phyloP scores from a whole-genome alignment of 192 early-diverging fungal species.

The Coemansia sp. region DNA sequence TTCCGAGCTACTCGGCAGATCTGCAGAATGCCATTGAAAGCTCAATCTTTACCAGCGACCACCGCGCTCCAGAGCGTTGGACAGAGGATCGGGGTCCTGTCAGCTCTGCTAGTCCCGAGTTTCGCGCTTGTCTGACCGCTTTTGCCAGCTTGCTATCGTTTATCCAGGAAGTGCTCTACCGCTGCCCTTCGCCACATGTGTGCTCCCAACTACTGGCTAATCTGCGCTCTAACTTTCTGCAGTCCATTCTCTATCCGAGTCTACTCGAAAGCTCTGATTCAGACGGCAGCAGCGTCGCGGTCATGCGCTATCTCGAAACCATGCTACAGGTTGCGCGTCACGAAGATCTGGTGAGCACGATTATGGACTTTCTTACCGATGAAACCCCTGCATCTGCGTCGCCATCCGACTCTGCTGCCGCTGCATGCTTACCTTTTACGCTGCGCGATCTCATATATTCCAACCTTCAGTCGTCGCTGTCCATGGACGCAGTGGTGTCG shows the following conservation, averaged over 20 bases:
- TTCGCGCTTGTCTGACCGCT: conserved; percentile 40
- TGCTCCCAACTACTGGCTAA: conserved; percentile 60
- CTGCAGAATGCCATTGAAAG: conserved; percentile 51
- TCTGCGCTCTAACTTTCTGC: conserved; percentile 76
- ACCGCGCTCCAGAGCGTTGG: conserved; percentile 62
- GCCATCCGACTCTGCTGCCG: neutral
- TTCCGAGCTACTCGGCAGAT: conserved; percentile 49
- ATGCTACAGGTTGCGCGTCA: conserved; percentile 75
- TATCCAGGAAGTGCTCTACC: conserved; percentile 45
- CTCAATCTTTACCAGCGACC: conserved; percentile 63
- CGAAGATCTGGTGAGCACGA: conserved; percentile 68
- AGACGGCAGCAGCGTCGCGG: conserved; percentile 85
- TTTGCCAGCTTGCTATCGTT: conserved; percentile 38
- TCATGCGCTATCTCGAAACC: conserved; percentile 84
- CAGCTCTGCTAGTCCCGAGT: conserved; percentile 59
- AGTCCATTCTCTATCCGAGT: conserved; percentile 82
- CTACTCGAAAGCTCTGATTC: conserved; percentile 85
- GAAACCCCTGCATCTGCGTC: conserved; percentile 57
- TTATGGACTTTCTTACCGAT: conserved; percentile 78
- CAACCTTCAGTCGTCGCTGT: conserved; percentile 78
- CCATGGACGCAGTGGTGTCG: conserved; percentile 80
- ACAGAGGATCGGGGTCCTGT: conserved; percentile 67
- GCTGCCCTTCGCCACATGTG: conserved; percentile 41
- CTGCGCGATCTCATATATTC: conserved; percentile 82
- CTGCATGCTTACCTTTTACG: conserved; percentile 59